Evolutionary conservation across 495 filamentous ascomycete species (phyloP).

Genomic region (Podospora pseudopauciseta): DNA sequence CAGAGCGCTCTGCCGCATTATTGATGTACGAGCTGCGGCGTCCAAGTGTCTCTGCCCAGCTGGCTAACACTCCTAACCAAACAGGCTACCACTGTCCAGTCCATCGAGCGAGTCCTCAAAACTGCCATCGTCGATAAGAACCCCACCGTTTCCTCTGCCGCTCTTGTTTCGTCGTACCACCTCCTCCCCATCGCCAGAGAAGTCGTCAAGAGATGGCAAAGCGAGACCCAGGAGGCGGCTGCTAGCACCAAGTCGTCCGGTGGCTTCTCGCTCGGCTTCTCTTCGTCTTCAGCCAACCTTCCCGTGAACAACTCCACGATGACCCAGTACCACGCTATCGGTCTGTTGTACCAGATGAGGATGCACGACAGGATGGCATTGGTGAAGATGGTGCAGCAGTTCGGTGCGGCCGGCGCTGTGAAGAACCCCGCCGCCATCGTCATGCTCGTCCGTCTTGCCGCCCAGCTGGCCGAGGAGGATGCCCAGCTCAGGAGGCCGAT

Average conservation of each 20-base stretch:
- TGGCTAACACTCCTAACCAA: conserved; percentile 14
- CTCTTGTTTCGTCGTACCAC: conserved; percentile 96
- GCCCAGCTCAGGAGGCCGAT: conserved; percentile 82
- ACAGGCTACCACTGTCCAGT: conserved; percentile 95
- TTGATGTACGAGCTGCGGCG: conserved; percentile 64
- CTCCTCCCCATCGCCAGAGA: conserved; percentile 93
- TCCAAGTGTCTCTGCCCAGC: conserved; percentile 7
- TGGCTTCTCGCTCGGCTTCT: conserved; percentile 87
- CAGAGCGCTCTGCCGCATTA: conserved; percentile 90
- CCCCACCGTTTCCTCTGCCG: conserved; percentile 94
- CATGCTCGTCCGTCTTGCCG: conserved; percentile 87
- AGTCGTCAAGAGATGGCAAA: conserved; percentile 96
- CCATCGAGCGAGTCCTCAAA: conserved; percentile 97
- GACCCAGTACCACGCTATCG: conserved; percentile 98
- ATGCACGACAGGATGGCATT: conserved; percentile 95
- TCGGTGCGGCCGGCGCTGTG: conserved; percentile 81
- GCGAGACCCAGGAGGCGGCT: conserved; percentile 96
- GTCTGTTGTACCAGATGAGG: conserved; percentile 96
- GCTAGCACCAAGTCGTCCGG: conserved; percentile 81
- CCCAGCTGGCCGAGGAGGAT: conserved; percentile 94
- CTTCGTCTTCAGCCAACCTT: conserved; percentile 63
- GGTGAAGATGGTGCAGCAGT: conserved; percentile 99
- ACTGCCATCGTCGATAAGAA: conserved; percentile 99
- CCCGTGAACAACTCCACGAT: conserved; percentile 82
- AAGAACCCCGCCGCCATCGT: conserved; percentile 93